These are phyloP conservation scores for Pilasporangium apinafurcum DNA, from an alignment of 352 stramenopile genomes.

Conservation along the genomic window DNA sequence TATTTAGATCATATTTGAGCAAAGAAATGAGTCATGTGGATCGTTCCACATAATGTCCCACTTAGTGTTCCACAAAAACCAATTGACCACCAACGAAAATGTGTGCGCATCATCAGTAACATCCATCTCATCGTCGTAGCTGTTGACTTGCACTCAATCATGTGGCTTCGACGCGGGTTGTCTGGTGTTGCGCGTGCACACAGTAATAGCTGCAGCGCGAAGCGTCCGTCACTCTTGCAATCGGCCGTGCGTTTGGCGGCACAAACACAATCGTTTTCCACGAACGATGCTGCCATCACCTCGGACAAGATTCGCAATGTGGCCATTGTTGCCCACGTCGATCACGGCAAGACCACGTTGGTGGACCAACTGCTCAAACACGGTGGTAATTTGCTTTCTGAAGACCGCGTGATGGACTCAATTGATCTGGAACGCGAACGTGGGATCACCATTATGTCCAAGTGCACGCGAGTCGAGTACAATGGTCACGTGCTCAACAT, in stretches of 20 bases:
- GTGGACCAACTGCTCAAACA: conserved; percentile 97
- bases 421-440: conserved; percentile 98
- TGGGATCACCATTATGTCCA: conserved; percentile 99
- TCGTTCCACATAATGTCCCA: conserved; percentile 5
- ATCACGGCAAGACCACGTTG: conserved; percentile 98
- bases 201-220: conserved; percentile 21
- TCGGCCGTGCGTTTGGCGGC: conserved; percentile 4
- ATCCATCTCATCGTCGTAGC: too few relatives aligned
- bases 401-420: conserved; percentile 97
- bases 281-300: too few relatives aligned
- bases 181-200: conserved; percentile 27
- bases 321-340: conserved; percentile 93
- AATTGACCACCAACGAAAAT: conserved; percentile 2
- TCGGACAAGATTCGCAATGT: conserved; percentile 81
- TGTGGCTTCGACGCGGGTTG: conserved; percentile 61
- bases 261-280: too few relatives aligned
- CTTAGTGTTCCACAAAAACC: background rate
- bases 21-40: conserved; percentile 3
- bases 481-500: conserved; percentile 94
- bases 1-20: background rate
- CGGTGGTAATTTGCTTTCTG: conserved; percentile 81
- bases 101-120: background rate
- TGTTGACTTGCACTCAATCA: conserved; percentile 17
- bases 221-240: conserved; percentile 12
- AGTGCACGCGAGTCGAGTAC: conserved; percentile 96